phyloP scores from a whole-genome alignment of 2,329 filamentous ascomycete genomes.

The Microdochium paspali region DNA sequence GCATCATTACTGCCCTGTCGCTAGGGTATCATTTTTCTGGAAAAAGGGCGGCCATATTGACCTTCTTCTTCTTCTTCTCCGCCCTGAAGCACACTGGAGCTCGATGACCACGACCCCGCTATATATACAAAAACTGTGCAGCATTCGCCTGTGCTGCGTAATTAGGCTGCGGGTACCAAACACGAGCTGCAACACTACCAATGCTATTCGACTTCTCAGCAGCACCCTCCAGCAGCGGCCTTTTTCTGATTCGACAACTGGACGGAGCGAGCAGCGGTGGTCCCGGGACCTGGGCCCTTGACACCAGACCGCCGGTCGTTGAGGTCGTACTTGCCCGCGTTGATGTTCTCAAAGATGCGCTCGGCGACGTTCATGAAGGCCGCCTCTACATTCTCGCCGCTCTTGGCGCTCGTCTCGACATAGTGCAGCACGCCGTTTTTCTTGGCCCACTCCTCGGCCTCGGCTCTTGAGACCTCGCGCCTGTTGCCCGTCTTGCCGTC shows the following conservation, averaged over 20 bases:
- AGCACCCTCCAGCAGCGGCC: neutral
- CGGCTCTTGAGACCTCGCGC: slow-evolving; percentile 70
- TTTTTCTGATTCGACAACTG: neutral
- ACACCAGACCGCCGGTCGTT: slow-evolving; percentile 90
- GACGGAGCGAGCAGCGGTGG: slow-evolving; percentile 10
- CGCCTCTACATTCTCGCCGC: slow-evolving; percentile 83
- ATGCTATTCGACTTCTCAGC: neutral
- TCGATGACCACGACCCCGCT: neutral
- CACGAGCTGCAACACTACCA: too few species aligned
- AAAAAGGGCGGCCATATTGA: neutral
- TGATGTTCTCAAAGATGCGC: slow-evolving; percentile 93
- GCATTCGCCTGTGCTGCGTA: too few species aligned
- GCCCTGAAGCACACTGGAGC: neutral
- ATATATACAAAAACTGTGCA: neutral
- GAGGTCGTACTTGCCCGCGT: slow-evolving; percentile 87
- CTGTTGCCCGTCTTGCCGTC: slow-evolving; percentile 41
- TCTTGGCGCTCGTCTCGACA: slow-evolving; percentile 94
- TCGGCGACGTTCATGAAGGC: slow-evolving; percentile 92
- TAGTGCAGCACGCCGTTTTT: slow-evolving; percentile 84
- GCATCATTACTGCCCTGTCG: neutral
- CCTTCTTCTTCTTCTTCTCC: neutral
- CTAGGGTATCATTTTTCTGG: neutral
- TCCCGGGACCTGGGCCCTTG: slow-evolving; percentile 56
- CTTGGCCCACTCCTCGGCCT: slow-evolving; percentile 84
- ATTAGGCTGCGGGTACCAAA: too few species aligned